A percentile compares a stretch with the other conserved stretches of the same genome.
phyloP scores from a whole-genome alignment of 805 yeast genomes.

The Yamadazyma akitaensis region DNA sequence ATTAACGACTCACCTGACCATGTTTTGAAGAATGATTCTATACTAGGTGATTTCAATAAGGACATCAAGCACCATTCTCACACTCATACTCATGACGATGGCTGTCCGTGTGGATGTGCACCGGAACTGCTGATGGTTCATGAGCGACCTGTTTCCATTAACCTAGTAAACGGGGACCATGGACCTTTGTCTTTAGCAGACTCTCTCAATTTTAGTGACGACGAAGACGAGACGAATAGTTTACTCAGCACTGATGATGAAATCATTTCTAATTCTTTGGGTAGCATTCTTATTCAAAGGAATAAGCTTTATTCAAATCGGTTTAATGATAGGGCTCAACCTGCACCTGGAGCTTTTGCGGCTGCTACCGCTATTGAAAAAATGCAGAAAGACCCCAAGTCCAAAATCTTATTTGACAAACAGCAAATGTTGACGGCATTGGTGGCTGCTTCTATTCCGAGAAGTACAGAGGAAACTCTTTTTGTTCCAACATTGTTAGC shows the following conservation, averaged over 20 bases:
- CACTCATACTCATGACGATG: constrained; percentile 25
- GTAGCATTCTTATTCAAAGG: constrained; percentile 11
- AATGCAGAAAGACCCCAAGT: constrained; percentile 36
- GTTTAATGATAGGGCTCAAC: constrained; percentile 46
- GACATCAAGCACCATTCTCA: background rate
- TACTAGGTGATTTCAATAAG: background rate
- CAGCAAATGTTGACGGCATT: constrained; percentile 37
- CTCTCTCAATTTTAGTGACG: constrained; percentile 47
- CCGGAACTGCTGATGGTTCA: constrained; percentile 51
- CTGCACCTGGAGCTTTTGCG: constrained; percentile 71
- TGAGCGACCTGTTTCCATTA: constrained; percentile 63
- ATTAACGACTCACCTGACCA: background rate
- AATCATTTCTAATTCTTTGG: constrained; percentile 13
- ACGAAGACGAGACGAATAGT: constrained; percentile 30
- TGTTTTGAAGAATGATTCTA: background rate
- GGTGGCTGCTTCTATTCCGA: constrained; percentile 71
- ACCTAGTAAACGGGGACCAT: constrained; percentile 43
- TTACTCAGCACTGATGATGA: constrained; percentile 29
- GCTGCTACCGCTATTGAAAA: constrained; percentile 63
- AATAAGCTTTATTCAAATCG: constrained; percentile 10
- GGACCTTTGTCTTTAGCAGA: constrained; percentile 30
- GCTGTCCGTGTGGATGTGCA: constrained; percentile 59
- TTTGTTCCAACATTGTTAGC: constrained; percentile 72
- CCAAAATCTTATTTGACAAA: constrained; percentile 24
- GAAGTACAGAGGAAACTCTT: constrained; percentile 75